Evolutionary conservation across 345 rosid species (phyloP).

Genomic region (Salix viminalis): DNA sequence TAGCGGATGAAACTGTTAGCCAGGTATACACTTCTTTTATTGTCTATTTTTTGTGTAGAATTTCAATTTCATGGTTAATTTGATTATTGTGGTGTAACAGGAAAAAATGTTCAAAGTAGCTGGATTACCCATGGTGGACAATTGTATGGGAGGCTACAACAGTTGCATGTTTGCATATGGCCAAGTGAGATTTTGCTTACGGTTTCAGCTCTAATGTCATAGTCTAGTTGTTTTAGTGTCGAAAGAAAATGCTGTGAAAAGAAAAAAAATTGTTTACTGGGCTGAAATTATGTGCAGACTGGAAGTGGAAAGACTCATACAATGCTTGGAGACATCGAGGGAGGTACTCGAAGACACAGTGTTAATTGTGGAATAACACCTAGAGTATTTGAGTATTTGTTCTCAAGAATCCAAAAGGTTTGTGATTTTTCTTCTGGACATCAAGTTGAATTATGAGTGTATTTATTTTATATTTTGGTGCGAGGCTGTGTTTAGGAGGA

Average conservation of each 20-base stretch:
- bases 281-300: conserved; percentile 46
- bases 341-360: conserved; percentile 89
- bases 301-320: conserved; percentile 99
- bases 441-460: neutral
- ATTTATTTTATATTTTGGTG: neutral
- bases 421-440: neutral
- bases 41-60: neutral
- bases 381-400: conserved; percentile 83
- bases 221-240: neutral
- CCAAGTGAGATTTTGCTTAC: conserved; percentile 49
- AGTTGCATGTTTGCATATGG: conserved; percentile 99
- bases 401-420: conserved; percentile 92
- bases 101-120: conserved; percentile 87
- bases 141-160: conserved; percentile 91
- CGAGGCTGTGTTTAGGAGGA: too few relatives aligned
- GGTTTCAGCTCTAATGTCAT: neutral
- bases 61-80: conserved; percentile 1
- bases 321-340: conserved; percentile 99
- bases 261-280: neutral
- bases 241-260: neutral
- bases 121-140: conserved; percentile 96
- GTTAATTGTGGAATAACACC: conserved; percentile 97
- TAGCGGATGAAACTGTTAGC: conserved; percentile 81
- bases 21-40: conserved; percentile 49
- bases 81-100: conserved; percentile 33